Percentiles rank a stretch among this genome's conserved stretches.
Conservation (phyloP, 1,139 yeast genomes). For the Yamadazyma blattariae region DNA sequence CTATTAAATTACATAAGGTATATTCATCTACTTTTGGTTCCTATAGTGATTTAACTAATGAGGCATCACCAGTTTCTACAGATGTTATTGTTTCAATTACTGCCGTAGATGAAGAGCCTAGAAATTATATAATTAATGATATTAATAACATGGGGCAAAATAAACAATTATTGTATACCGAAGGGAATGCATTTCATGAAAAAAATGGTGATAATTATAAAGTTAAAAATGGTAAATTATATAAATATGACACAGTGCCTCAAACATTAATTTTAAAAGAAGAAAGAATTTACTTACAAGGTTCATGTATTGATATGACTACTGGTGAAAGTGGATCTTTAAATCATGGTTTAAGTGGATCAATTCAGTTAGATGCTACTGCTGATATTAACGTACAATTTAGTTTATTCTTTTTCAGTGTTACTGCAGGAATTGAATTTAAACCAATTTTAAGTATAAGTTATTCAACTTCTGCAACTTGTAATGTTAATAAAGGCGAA, state of each 20-base stretch:
- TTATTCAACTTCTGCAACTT: slow-evolving; percentile 3
- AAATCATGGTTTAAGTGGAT: slow-evolving; percentile 2
- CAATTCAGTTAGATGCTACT: not conserved
- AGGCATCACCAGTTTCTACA: not conserved
- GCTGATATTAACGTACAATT: not conserved
- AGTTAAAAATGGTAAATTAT: slow-evolving; percentile 1
- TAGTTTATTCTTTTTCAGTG: slow-evolving; percentile 2
- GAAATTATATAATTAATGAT: slow-evolving; percentile 3
- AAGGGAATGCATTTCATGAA: slow-evolving; percentile 3
- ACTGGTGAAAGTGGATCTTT: slow-evolving; percentile 4
- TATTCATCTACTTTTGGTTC: not conserved
- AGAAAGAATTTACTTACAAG: not conserved
- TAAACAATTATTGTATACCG: not conserved
- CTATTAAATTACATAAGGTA: not conserved
- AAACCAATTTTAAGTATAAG: slow-evolving; percentile 1
- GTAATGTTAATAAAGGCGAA: slow-evolving; percentile 3
- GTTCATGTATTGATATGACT: slow-evolving; percentile 4
- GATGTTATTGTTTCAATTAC: not conserved
- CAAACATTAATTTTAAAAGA: not conserved
- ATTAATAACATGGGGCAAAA: slow-evolving; percentile 1
- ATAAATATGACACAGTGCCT: not conserved
- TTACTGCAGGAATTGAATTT: slow-evolving; percentile 1
- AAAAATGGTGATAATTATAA: slow-evolving; percentile 2
- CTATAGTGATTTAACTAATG: not conserved
- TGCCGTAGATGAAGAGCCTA: not conserved